phyloP scores from a whole-genome alignment of 768 basidiomycete genomes.

The Leccinum subgranulosum region DNA sequence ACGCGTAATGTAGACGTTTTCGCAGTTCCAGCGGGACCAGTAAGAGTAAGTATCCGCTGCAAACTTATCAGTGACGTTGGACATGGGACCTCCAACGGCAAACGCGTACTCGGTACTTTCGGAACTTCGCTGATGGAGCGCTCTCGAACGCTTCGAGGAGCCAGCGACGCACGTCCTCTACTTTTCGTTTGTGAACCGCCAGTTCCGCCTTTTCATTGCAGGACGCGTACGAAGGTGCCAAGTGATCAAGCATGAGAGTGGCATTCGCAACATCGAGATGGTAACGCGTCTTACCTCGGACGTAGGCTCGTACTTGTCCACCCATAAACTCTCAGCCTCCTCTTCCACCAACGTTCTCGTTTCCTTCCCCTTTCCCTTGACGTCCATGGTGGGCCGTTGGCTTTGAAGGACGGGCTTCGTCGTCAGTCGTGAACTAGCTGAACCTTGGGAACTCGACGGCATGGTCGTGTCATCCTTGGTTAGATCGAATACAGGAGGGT shows the following conservation, averaged over 20 bases:
- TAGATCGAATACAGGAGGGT: slow-evolving; percentile 22
- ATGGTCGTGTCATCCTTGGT: slow-evolving; percentile 11
- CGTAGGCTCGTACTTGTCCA: slow-evolving; percentile 60
- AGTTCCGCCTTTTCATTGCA: slow-evolving; percentile 54
- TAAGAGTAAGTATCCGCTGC: slow-evolving; percentile 80
- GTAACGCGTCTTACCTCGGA: slow-evolving; percentile 45
- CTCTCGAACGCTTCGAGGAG: slow-evolving; percentile 68
- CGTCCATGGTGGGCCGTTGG: slow-evolving; percentile 2
- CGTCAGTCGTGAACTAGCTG: neutral
- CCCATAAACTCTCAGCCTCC: slow-evolving; percentile 49
- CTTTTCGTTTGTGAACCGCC: slow-evolving; percentile 77
- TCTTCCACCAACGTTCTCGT: neutral
- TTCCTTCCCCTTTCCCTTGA: slow-evolving; percentile 27
- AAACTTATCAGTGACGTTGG: neutral
- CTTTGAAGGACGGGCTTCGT: neutral
- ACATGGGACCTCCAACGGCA: neutral
- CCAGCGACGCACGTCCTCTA: slow-evolving; percentile 77
- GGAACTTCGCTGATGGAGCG: slow-evolving; percentile 57
- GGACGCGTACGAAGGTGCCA: neutral
- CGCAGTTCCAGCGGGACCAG: slow-evolving; percentile 85
- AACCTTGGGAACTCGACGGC: slow-evolving; percentile 6
- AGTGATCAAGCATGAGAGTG: neutral
- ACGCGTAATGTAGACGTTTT: slow-evolving; percentile 87
- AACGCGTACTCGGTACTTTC: slow-evolving; percentile 68
- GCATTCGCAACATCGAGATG: slow-evolving; percentile 1